These are phyloP conservation scores for Paramyrothecium sp. DNA, from an alignment of 2,329 filamentous ascomycete species.

Conservation along the genomic window DNA sequence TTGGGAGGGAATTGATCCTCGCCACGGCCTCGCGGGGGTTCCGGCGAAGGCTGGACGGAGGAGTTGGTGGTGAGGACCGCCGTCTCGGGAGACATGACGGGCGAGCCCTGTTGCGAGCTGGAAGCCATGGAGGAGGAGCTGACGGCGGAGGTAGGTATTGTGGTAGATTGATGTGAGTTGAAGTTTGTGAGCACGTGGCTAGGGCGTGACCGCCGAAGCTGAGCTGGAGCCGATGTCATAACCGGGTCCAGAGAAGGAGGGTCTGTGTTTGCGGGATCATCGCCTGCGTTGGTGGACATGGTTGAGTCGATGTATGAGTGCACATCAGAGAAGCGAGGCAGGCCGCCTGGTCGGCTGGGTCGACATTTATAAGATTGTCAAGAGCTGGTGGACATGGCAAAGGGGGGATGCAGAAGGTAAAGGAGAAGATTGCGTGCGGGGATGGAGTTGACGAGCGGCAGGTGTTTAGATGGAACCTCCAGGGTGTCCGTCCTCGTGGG, in stretches of 20 bases:
- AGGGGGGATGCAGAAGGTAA: constrained; percentile 20
- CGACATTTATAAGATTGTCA: constrained; percentile 33
- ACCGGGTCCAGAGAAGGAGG: constrained; percentile 23
- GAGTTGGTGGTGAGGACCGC: constrained; percentile 55
- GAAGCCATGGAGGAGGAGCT: constrained; percentile 57
- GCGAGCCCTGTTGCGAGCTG: constrained; percentile 54
- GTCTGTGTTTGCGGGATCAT: background rate
- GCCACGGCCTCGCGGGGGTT: constrained; percentile 55
- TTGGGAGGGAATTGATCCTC: constrained; percentile 50
- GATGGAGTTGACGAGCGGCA: background rate
- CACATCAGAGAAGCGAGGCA: constrained; percentile 20
- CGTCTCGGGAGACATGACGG: constrained; percentile 55
- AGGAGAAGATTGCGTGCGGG: constrained; percentile 18
- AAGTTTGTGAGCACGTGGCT: constrained; percentile 47
- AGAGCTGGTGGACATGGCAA: constrained; percentile 33
- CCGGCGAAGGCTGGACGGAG: constrained; percentile 67
- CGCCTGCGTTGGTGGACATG: constrained; percentile 17
- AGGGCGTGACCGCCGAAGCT: constrained; percentile 41
- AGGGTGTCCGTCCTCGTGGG: background rate
- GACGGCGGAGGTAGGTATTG: constrained; percentile 50
- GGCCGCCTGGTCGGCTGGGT: constrained; percentile 28
- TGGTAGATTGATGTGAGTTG: constrained; percentile 33
- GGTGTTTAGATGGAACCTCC: background rate
- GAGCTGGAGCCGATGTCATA: constrained; percentile 41
- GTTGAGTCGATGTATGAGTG: constrained; percentile 13